Conservation (phyloP, 306 rosid species). For the Ormosia semicastrata region DNA sequence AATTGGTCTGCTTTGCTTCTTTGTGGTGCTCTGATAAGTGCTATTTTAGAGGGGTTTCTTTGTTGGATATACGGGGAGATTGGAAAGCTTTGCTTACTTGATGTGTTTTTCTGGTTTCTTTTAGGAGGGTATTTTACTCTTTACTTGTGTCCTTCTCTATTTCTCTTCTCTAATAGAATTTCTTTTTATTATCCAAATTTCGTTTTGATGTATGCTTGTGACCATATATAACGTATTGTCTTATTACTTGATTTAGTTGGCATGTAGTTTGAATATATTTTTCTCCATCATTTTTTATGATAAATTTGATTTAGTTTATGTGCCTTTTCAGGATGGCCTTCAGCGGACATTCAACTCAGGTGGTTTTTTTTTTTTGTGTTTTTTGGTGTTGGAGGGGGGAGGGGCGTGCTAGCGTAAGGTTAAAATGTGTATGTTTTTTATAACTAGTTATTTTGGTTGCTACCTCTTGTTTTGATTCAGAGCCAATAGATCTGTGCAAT, state of each 20-base stretch:
- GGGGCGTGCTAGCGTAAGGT: not conserved
- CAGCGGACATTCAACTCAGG: conserved; percentile 63
- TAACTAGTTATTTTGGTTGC: not conserved
- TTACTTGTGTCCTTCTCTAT: not conserved
- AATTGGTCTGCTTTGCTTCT: not conserved
- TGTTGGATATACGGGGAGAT: not conserved
- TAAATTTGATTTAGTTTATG: not conserved
- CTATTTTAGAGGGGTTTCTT: not conserved
- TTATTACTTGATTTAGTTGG: conserved; percentile 14
- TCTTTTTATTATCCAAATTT: not conserved
- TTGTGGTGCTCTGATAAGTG: not conserved
- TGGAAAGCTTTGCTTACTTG: not conserved
- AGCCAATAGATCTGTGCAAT: not conserved
- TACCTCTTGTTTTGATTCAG: not conserved
- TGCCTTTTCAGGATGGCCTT: conserved; percentile 65
- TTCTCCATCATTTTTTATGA: not conserved
- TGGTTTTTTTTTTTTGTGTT: conserved; percentile 12
- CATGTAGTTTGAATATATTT: not conserved
- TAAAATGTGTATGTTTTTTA: not conserved
- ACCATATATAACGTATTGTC: not conserved
- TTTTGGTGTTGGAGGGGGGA: not conserved
- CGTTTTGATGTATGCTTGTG: conserved; percentile 13
- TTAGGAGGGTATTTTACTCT: not conserved
- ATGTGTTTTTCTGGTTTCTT: not conserved
- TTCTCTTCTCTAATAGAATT: not conserved